These are phyloP conservation scores for Fomitopsis pinicola DNA, from an alignment of 1,284 basidiomycete genomes.

Conservation along the genomic window DNA sequence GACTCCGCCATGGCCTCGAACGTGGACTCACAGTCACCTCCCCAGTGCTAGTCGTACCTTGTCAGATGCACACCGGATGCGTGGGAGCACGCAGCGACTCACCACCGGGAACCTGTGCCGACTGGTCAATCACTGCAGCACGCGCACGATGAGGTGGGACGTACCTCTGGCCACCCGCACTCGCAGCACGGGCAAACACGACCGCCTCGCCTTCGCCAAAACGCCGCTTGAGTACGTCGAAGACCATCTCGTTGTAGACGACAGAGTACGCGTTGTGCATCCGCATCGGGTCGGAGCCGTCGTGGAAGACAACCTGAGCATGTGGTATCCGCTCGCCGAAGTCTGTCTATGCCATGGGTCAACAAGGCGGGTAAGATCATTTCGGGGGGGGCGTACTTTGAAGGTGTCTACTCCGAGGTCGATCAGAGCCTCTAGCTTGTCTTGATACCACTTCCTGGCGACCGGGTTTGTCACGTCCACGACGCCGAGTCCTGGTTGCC, in stretches of 20 bases:
- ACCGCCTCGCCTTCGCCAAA: conserved; percentile 65
- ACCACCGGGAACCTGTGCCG: conserved; percentile 13
- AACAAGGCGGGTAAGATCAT: background rate
- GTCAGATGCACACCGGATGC: background rate
- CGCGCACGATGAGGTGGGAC: background rate
- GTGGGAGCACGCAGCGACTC: background rate
- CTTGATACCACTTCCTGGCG: conserved; percentile 63
- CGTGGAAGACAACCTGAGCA: conserved; percentile 54
- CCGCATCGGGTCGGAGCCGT: conserved; percentile 66
- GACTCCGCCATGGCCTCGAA: conserved; percentile 79
- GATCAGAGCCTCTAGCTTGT: conserved; percentile 54
- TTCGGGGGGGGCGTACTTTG: conserved; percentile 39
- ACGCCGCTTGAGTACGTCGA: conserved; percentile 51
- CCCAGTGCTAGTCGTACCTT: conserved; percentile 50
- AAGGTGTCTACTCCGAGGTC: conserved; percentile 71
- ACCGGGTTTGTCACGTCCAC: conserved; percentile 72
- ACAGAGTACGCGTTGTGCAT: conserved; percentile 67
- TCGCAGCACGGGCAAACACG: conserved; percentile 64
- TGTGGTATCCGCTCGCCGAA: conserved; percentile 71
- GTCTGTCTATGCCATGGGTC: conserved; percentile 46
- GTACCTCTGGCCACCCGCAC: conserved; percentile 64
- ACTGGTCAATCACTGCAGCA: background rate
- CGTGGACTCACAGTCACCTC: conserved; percentile 74
- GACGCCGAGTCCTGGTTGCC: conserved; percentile 69
- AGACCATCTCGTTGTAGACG: conserved; percentile 69